These are phyloP conservation scores for Sphagnurus paluster DNA, from an alignment of 1,284 basidiomycete genomes.

Conservation along the genomic window DNA sequence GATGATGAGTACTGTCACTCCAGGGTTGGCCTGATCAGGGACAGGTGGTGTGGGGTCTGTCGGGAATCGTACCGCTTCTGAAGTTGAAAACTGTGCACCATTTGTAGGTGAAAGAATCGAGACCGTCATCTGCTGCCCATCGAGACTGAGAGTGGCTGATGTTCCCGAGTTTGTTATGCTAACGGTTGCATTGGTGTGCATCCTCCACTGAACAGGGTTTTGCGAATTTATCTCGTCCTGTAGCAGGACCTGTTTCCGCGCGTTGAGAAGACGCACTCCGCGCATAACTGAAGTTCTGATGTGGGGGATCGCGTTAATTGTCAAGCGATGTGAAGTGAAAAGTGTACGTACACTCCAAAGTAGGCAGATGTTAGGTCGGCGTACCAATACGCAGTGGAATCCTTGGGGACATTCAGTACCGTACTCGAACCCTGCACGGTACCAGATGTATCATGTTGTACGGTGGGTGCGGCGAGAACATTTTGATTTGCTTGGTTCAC, in stretches of 20 bases:
- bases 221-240: slow-evolving; percentile 81
- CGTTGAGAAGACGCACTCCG: slow-evolving; percentile 87
- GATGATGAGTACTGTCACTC: slow-evolving; percentile 81
- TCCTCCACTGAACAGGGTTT: slow-evolving; percentile 80
- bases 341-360: slow-evolving; percentile 62
- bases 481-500: slow-evolving; percentile 82
- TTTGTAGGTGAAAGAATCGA: slow-evolving; percentile 58
- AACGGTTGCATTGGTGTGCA: slow-evolving; percentile 82
- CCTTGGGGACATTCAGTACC: slow-evolving; percentile 55
- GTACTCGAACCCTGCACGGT: slow-evolving; percentile 83
- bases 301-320: slow-evolving; percentile 23
- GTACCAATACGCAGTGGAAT: slow-evolving; percentile 84
- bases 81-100: slow-evolving; percentile 56
- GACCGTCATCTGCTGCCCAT: slow-evolving; percentile 59
- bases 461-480: slow-evolving; percentile 68
- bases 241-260: slow-evolving; percentile 86
- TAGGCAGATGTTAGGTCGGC: slow-evolving; percentile 84
- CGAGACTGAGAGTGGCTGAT: slow-evolving; percentile 62
- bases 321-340: slow-evolving; percentile 8
- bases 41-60: slow-evolving; percentile 64
- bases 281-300: slow-evolving; percentile 76
- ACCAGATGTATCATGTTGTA: slow-evolving; percentile 55
- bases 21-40: slow-evolving; percentile 76
- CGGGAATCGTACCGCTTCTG: slow-evolving; percentile 52
- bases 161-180: slow-evolving; percentile 43